A percentile compares a stretch with the other conserved stretches of the same genome.
phyloP scores from a whole-genome alignment of 441 rosid species.

The Adansonia gregorii region DNA sequence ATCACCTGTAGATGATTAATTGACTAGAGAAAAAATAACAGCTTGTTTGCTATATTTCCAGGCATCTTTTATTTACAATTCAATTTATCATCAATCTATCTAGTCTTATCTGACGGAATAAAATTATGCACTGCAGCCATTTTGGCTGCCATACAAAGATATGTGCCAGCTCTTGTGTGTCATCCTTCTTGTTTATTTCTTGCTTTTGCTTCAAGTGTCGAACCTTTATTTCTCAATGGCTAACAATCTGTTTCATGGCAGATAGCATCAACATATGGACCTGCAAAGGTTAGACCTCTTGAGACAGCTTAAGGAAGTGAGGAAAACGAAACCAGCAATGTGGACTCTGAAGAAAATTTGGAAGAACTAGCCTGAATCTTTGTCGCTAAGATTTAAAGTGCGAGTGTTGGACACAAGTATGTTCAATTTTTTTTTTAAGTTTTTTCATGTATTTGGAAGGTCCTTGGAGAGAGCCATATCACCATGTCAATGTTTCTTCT shows the following conservation, averaged over 20 bases:
- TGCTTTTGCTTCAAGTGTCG: constrained; percentile 8
- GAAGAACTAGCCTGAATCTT: constrained; percentile 36
- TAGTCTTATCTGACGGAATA: constrained; percentile 21
- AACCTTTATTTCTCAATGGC: constrained; percentile 5
- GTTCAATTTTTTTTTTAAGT: too few species aligned
- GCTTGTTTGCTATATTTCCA: background rate
- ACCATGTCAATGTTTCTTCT: background rate
- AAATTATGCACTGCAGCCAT: constrained; percentile 59
- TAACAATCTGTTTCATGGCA: constrained; percentile 38
- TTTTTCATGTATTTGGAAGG: too few species aligned
- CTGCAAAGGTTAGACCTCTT: constrained; percentile 87
- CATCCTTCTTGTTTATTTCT: constrained; percentile 27
- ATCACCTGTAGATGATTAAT: background rate
- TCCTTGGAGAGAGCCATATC: too few species aligned
- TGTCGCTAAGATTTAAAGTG: too few species aligned
- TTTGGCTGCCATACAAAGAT: constrained; percentile 95
- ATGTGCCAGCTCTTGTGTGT: constrained; percentile 81
- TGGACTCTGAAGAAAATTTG: constrained; percentile 53
- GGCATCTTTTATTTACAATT: constrained; percentile 1
- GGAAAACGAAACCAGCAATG: constrained; percentile 66
- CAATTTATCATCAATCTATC: constrained; percentile 5
- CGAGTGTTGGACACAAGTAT: too few species aligned
- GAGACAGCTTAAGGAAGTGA: constrained; percentile 91
- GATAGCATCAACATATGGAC: constrained; percentile 96
- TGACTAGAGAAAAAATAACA: constrained; percentile 10